These are phyloP conservation scores for Senna tora DNA, from an alignment of 306 rosid genomes.

Conservation along the genomic window DNA sequence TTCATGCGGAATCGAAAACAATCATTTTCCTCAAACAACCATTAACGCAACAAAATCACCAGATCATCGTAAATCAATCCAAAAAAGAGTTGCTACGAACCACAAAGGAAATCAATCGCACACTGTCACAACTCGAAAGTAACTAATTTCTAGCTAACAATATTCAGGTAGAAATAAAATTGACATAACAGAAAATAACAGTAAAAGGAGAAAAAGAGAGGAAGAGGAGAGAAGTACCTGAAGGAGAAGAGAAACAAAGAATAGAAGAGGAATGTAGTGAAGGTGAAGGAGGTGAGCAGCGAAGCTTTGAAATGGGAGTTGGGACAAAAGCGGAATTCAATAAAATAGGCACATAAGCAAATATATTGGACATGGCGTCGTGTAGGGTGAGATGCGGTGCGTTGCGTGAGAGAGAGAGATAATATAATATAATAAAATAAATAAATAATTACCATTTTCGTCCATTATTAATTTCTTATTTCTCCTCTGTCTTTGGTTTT, in stretches of 20 bases:
- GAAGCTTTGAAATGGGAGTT: conserved; percentile 26
- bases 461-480: too few relatives aligned
- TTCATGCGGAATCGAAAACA: neutral
- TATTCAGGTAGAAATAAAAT: neutral
- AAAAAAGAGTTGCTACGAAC: neutral
- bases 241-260: conserved; percentile 43
- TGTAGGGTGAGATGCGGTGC: neutral
- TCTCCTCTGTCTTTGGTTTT: neutral
- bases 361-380: conserved; percentile 32
- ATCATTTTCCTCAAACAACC: neutral
- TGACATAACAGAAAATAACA: neutral
- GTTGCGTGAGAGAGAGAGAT: neutral
- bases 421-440: neutral
- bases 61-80: conserved; percentile 18
- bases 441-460: neutral
- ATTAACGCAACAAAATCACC: neutral
- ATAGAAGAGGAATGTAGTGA: conserved; percentile 28
- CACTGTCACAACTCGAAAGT: neutral
- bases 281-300: conserved; percentile 7
- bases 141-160: neutral
- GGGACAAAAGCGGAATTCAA: conserved; percentile 43
- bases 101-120: neutral
- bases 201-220: neutral
- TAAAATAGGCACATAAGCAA: conserved; percentile 16
- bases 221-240: conserved; percentile 38